Evolutionary conservation across 495 filamentous ascomycete species (phyloP).

Genomic region (Penicillium pancosmium): DNA sequence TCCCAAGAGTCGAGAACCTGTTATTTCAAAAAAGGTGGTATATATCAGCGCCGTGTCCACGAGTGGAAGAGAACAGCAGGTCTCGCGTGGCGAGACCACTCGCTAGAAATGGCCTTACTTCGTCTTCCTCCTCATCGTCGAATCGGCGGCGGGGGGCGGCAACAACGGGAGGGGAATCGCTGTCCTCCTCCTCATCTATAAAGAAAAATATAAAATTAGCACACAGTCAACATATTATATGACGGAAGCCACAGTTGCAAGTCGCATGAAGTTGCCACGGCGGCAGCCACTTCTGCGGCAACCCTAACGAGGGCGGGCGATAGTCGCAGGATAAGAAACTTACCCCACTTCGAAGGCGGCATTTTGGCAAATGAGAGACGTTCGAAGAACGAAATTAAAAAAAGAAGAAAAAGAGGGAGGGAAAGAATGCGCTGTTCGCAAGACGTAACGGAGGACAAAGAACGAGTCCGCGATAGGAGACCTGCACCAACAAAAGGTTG

Average conservation of each 20-base stretch:
- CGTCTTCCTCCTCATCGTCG: constrained; percentile 92
- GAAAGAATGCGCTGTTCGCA: constrained; percentile 21
- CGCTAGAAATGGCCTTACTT: constrained; percentile 58
- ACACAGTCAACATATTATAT: not conserved
- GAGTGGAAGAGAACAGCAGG: not conserved
- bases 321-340: constrained; percentile 32
- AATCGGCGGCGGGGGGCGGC: constrained; percentile 64
- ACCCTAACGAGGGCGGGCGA: not conserved
- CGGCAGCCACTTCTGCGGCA: not conserved
- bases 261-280: not conserved
- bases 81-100: not conserved
- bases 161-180: constrained; percentile 63
- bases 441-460: constrained; percentile 17
- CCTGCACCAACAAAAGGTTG: constrained; percentile 26
- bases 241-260: not conserved
- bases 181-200: constrained; percentile 70
- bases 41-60: not conserved
- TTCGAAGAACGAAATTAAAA: constrained; percentile 14
- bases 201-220: constrained; percentile 20
- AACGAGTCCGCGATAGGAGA: constrained; percentile 26
- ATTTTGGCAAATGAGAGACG: constrained; percentile 32
- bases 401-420: constrained; percentile 14
- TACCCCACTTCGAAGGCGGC: constrained; percentile 57
- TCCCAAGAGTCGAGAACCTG: constrained; percentile 97
- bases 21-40: constrained; percentile 15